Base-by-base conservation (phyloP, 768 basidiomycete genomes). In the Butyriboletus loyo region DNA sequence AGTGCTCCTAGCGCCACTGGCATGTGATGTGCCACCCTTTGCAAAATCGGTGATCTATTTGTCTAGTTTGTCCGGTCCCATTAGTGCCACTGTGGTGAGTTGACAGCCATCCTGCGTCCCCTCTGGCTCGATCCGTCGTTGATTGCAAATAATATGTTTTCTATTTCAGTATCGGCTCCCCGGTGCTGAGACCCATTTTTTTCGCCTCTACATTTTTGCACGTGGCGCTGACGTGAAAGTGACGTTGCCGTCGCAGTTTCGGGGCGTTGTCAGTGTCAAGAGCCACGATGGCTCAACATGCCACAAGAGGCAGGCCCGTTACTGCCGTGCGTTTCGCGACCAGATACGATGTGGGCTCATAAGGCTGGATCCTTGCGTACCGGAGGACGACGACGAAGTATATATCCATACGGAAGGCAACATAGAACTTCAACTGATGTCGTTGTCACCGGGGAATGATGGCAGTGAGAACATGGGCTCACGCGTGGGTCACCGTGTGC, bases 31-130 rank as follows among this genome's bases (percentile, higher is more conserved):
- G 38, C 55, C 60, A 21, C 63, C 69, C 1, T 58, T 67, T 55
- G 69, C 68, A n/a, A 69, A 71, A 54, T 69, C 67, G 15, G 67
- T 59, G 25, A 61, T 69, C 17, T 71, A 64, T 57, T 49, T 69
- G 54, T 65, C 69, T 17, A 69, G 60, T 48, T 28, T 59, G 17
- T 61, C 61, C 28, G 65, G 61, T n/a, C 39, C 67, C 14, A 46
- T 71, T 40, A 53, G 42, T 11, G 60, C 60, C 40, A 52, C 52
- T 27, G 55, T 69, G 40, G 69, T 71, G 40, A 60, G 70, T 56
- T 39, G 41, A 38, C 24, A 34, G 22, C 43, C 48, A 10, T n/a
- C 38, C 17, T 35, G 47, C 39, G 34, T 52, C 49, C 31, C 28
- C 19, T 22, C 40, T 28, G 17, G 52, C 44, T 22, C 2, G 36